Evolutionary conservation across 1,284 basidiomycete species (phyloP).

Genomic region (Ganoderma lucidum): DNA sequence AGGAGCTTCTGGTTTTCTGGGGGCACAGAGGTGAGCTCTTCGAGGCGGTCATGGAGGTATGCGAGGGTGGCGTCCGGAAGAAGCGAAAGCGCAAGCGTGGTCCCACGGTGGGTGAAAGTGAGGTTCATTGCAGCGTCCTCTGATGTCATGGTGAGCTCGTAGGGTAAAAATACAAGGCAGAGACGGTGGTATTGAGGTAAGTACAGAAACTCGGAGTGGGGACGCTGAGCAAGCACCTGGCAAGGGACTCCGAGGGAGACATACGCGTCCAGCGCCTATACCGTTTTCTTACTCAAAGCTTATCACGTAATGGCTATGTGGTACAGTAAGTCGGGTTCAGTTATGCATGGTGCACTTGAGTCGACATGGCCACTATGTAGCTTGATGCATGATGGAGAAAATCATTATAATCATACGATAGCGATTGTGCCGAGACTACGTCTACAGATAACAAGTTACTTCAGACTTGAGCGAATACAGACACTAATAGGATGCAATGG

Average conservation of each 20-base stretch:
- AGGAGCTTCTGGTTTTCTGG: conserved; percentile 72
- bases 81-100: conserved; percentile 52
- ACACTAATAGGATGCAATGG: not conserved
- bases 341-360: not conserved
- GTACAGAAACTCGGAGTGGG: not conserved
- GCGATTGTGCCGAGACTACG: conserved; percentile 9
- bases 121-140: conserved; percentile 26
- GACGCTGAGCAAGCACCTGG: not conserved
- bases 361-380: not conserved
- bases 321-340: no score
- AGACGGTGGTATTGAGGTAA: not conserved
- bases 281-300: not conserved
- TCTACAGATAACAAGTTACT: conserved; percentile 11
- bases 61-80: conserved; percentile 55
- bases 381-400: not conserved
- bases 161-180: not conserved
- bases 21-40: conserved; percentile 71
- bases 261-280: not conserved
- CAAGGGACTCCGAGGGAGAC: not conserved
- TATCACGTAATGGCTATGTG: no score
- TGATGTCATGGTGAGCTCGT: conserved; percentile 17
- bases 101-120: conserved; percentile 57
- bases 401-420: not conserved
- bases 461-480: not conserved
- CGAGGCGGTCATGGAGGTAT: conserved; percentile 56